Conservation (phyloP, 192 early-diverging fungal species). For the Paraglomus brasilianum region DNA sequence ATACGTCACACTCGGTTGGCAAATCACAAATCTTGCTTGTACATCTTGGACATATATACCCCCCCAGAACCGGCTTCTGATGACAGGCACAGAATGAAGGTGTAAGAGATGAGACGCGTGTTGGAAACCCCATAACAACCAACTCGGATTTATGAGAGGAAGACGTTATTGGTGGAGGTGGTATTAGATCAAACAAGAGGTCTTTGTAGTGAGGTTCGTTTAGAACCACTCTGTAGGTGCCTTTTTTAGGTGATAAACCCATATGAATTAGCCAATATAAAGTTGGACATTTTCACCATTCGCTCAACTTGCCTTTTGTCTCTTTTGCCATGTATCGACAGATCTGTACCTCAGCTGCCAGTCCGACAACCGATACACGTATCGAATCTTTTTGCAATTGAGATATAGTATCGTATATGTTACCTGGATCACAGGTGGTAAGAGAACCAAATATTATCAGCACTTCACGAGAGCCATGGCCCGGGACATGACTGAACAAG, state of each 20-base stretch:
- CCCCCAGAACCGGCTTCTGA: constrained; percentile 62
- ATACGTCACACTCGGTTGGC: constrained; percentile 92
- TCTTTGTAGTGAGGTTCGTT: constrained; percentile 86
- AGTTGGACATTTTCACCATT: neutral
- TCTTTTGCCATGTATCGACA: constrained; percentile 69
- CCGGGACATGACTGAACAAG: constrained; percentile 69
- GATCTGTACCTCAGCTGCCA: constrained; percentile 88
- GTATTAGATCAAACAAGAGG: constrained; percentile 76
- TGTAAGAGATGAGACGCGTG: constrained; percentile 44
- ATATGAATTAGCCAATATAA: neutral
- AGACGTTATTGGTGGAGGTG: constrained; percentile 76
- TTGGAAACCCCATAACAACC: constrained; percentile 94
- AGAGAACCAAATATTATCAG: constrained; percentile 85
- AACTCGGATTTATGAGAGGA: constrained; percentile 60
- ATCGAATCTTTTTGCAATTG: constrained; percentile 67
- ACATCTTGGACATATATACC: constrained; percentile 88
- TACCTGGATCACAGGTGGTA: constrained; percentile 91
- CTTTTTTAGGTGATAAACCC: constrained; percentile 42
- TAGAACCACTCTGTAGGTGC: constrained; percentile 76
- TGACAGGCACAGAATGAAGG: constrained; percentile 81
- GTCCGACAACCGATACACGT: constrained; percentile 82
- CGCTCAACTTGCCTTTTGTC: constrained; percentile 62
- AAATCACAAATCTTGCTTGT: constrained; percentile 78
- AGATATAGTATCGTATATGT: constrained; percentile 82
- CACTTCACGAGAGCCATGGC: constrained; percentile 87